Evolutionary conservation across 2,329 filamentous ascomycete genomes (phyloP), one percentile per base, ranked within the genome.

Genomic region (Ophiocordyceps camponoti-rufipedis): DNA sequence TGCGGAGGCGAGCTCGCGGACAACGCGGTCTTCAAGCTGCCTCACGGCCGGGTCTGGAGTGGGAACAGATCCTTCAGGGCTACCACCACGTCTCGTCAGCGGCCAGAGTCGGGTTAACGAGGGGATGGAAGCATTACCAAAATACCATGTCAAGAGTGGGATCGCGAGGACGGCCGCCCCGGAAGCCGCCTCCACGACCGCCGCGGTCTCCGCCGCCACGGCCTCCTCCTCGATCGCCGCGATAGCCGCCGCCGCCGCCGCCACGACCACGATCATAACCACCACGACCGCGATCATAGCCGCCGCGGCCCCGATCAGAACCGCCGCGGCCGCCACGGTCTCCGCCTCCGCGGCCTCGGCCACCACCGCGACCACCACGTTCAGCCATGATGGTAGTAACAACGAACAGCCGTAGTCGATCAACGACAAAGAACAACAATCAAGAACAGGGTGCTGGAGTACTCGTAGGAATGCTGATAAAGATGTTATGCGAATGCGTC

Each of bases 1-100:
- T 29, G 58, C 48, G 14, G 42, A 33, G n/a, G 57, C 51, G 19
- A 63, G 55, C 2, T 28, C 39, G 33, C 44, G 52, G 32, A 70
- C 48, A 4, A 70, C 55, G 7, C 59, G 52, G 45, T 71, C 51
- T 48, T 72, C 69, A 0, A 71, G 58, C 18, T 60, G 44, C 1
- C 54, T 53, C 29, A 65, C 50, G 11, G 48, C 31, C 16, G 49
- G 19, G 38, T 65, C 59, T 1, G 53, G 54, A 3, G 46, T 32
- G 5, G 51, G 54, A 41, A 48, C 46, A 38, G 32, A 32, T 38
- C 48, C 50, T 8, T 52, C 50, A 3, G 58, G 48, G 11, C 62
- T 61, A 39, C 8, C 5, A 40, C 7, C 8, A 16, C 4, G 41
- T 43, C 33, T 4, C 14, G 39, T 44, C n/a, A 47, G 45, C 14